Conservation (phyloP, 768 basidiomycete genomes). For the Hypholoma sublateritium region DNA sequence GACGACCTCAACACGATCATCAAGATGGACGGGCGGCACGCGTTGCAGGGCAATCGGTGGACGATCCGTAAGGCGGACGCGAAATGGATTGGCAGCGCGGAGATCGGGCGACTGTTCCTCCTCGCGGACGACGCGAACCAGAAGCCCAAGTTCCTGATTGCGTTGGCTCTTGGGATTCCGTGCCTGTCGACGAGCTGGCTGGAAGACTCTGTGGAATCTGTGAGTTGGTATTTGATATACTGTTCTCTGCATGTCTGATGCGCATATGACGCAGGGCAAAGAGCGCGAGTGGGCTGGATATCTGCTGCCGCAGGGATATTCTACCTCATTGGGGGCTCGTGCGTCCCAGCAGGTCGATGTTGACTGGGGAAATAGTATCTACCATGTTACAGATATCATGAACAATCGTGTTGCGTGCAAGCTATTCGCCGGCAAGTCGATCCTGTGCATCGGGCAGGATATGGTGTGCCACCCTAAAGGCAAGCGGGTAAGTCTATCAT, state of each 20-base stretch:
- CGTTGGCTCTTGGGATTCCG: constrained; percentile 85
- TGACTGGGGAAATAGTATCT: constrained; percentile 46
- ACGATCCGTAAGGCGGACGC: constrained; percentile 47
- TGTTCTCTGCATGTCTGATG: constrained; percentile 1
- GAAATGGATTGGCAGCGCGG: constrained; percentile 39
- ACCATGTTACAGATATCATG: constrained; percentile 62
- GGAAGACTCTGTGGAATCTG: constrained; percentile 32
- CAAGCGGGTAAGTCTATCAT: constrained; percentile 30
- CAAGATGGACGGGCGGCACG: constrained; percentile 51
- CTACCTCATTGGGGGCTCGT: constrained; percentile 28
- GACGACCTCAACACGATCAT: constrained; percentile 64
- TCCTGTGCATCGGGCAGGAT: constrained; percentile 62
- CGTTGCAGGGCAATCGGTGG: constrained; percentile 49
- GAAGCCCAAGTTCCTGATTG: constrained; percentile 80
- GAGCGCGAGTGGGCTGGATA: constrained; percentile 61
- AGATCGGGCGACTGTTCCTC: constrained; percentile 59
- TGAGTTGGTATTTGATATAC: constrained; percentile 18
- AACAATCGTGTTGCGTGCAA: constrained; percentile 55
- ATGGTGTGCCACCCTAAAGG: constrained; percentile 49
- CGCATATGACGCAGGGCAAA: constrained; percentile 26
- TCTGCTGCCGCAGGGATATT: constrained; percentile 62
- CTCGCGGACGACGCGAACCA: constrained; percentile 63
- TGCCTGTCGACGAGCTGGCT: constrained; percentile 68
- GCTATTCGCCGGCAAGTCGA: constrained; percentile 49
- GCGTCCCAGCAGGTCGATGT: constrained; percentile 48